Base-by-base conservation (phyloP, 2,329 filamentous ascomycete genomes). In the Bisporella sp. region DNA sequence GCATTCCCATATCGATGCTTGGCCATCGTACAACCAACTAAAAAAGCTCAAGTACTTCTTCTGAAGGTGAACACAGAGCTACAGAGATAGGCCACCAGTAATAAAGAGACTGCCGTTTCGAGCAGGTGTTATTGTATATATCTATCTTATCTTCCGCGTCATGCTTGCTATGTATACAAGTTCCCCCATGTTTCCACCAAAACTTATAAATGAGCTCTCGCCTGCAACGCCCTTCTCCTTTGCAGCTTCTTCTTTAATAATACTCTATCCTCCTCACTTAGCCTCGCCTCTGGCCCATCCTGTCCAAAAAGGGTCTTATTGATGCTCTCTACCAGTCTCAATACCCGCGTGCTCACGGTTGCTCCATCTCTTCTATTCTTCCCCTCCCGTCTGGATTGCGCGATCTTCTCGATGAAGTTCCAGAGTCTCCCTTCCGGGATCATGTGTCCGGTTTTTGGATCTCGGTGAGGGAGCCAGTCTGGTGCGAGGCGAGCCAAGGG, bases 351-450 rank as follows among this genome's bases (percentile, higher is more conserved):
- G 59, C 85, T 87, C 3, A 97, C 91, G 0, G 90, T 96, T 1
- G 85, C 87, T 9, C 91, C 91, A 66, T 99, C 93, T n/a, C 92
- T 78, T 28, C 93, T 75, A 66, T 97, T 96, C 79, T 97, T 99
- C 6, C 93, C 93, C 71, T 97, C 93, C 41, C 92, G 77, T 32
- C 93, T 76, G 42, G 82, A 87, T 46, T 81, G 77, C 6, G 89
- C 89, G 56, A 99, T 96, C 64, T 84, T 79, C 66, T 96, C 90
- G 4, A 87, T 92, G 62, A 97, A 95, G 50, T 89, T 82, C 93
- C 93, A 99, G 5, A 99, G 72, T 53, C 82, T 81, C 0, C 92
- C 93, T 12, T 84, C 75, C 0, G 88, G 78, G 3, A 82, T 63
- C 1, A 96, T 74, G 3, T 67, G 71, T 11, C 81, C 83, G 0